phyloP scores from a whole-genome alignment of 2,329 filamentous ascomycete species.

The Paraphaeosphaeria minitans region DNA sequence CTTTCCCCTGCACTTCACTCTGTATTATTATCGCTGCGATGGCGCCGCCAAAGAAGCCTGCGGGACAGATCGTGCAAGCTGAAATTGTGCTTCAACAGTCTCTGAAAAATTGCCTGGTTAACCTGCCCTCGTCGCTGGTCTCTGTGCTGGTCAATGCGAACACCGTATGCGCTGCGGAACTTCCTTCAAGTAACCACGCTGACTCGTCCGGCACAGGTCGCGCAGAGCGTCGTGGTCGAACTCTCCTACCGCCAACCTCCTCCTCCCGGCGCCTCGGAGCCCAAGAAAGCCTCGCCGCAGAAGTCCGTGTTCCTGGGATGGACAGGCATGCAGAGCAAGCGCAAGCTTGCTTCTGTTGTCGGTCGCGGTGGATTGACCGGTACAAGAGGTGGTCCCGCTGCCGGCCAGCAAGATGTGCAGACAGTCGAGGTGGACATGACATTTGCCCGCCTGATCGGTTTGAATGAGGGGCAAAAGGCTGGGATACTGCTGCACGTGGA shows the following conservation, averaged over 20 bases:
- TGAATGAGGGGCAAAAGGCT: conserved; percentile 80
- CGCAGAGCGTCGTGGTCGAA: conserved; percentile 96
- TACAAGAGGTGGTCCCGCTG: conserved; percentile 59
- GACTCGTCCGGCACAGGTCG: conserved; percentile 70
- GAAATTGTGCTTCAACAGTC: conserved; percentile 81
- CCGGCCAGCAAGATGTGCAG: conserved; percentile 74
- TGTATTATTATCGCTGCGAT: conserved; percentile 24
- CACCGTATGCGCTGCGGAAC: conserved; percentile 65
- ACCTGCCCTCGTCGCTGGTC: conserved; percentile 84
- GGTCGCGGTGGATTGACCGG: conserved; percentile 73
- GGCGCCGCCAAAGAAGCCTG: conserved; percentile 52
- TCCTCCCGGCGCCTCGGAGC: conserved; percentile 49
- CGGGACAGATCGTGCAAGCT: conserved; percentile 64
- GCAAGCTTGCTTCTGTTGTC: conserved; percentile 74
- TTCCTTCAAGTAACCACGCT: conserved; percentile 9
- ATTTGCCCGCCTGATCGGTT: conserved; percentile 75
- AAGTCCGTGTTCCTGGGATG: conserved; percentile 87
- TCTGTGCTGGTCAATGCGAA: conserved; percentile 86
- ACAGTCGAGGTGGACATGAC: conserved; percentile 87
- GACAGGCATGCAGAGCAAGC: conserved; percentile 97
- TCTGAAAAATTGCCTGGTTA: conserved; percentile 92
- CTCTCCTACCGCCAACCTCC: conserved; percentile 72
- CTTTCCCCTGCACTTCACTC: conserved; percentile 4
- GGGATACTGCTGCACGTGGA: conserved; percentile 78
- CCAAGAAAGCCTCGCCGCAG: conserved; percentile 53